Evolutionary conservation across 2,329 filamentous ascomycete genomes (phyloP).

Genomic region (Diaporthe citri): DNA sequence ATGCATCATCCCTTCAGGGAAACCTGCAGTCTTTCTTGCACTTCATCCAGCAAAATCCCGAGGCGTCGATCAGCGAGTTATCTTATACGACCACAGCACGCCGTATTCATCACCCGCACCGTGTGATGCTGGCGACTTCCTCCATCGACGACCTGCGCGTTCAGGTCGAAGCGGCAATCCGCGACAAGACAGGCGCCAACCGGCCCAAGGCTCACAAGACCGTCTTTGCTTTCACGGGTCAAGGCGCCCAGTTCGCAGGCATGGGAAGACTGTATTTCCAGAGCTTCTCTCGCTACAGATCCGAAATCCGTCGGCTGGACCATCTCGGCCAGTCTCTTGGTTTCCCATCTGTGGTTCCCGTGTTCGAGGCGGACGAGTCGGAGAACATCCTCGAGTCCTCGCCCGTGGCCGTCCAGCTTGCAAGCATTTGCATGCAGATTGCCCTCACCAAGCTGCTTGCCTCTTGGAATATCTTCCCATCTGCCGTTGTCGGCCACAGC

Average conservation of each 20-base stretch:
- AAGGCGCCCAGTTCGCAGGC: conserved; percentile 65
- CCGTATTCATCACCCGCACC: conserved; percentile 69
- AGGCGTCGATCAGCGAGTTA: conserved; percentile 65
- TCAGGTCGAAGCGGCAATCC: conserved; percentile 49
- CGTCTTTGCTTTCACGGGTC: conserved; percentile 67
- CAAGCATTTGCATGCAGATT: conserved; percentile 67
- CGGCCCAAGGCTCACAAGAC: conserved; percentile 59
- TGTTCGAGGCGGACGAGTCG: conserved; percentile 58
- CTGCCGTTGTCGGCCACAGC: conserved; percentile 59
- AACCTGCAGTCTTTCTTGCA: conserved; percentile 68
- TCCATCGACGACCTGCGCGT: conserved; percentile 55
- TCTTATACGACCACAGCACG: conserved; percentile 78
- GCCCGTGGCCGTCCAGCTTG: conserved; percentile 66
- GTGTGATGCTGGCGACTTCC: conserved; percentile 61
- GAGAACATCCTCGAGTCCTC: conserved; percentile 58
- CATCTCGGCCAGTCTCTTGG: conserved; percentile 61
- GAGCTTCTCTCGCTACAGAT: conserved; percentile 48
- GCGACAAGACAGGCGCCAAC: conserved; percentile 56
- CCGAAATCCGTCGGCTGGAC: conserved; percentile 63
- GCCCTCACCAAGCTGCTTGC: conserved; percentile 67
- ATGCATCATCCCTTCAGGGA: conserved; percentile 67
- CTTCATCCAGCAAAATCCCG: conserved; percentile 65
- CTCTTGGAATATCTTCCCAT: conserved; percentile 65
- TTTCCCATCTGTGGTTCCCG: conserved; percentile 67
- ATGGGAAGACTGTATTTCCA: conserved; percentile 60